Base-by-base conservation (phyloP, 1,139 yeast genomes). In the Geotrichum reessii region DNA sequence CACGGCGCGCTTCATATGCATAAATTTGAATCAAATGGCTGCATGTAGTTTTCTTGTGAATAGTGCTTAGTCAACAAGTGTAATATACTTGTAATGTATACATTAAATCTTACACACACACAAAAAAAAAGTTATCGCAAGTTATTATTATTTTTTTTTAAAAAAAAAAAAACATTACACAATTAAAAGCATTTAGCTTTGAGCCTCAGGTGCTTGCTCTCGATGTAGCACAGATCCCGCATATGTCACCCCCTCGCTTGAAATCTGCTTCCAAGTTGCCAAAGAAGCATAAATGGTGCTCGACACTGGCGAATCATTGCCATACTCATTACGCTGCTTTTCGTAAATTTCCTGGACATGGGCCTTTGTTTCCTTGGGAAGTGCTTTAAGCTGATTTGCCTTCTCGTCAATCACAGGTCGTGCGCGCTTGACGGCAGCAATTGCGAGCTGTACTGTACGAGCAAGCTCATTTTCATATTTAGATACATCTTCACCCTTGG, bases 401-500 rank as follows among this genome's bases (percentile, higher is more conserved):
- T 68, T 71, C 48, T 63, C 64, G 52, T 63, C 64, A 42, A 72
- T 56, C 17, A 68, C 65, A 21, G 76, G 76, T 22, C 64, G 63
- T 42, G 73, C 75, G 9, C 75, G 68, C 61, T 63, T 65, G 28
- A 67, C 64, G 7, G 74, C 75, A 17, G 66, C 65, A 42, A 66
- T 59, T 46, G 71, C 71, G 55, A 74, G 66, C 31, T 66, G 61
- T 63, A 68, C 66, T 22, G 74, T 66, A 28, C 73, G 66, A 56
- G 71, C 65, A 27, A 73, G 61, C 63, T 72, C 75, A 28, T 37
- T 56, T 37, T 56, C 59, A 19, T 49, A 50, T 21, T 70, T 67
- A 3, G 80, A 69, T 14, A 57, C 79, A 54, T 73, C 71, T 56
- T 77, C 76, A 27, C 74, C 75, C 25, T 74, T 74, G n/a, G 89